phyloP scores from a whole-genome alignment of 2,329 filamentous ascomycete species.

The Monilinia aucupariae region DNA sequence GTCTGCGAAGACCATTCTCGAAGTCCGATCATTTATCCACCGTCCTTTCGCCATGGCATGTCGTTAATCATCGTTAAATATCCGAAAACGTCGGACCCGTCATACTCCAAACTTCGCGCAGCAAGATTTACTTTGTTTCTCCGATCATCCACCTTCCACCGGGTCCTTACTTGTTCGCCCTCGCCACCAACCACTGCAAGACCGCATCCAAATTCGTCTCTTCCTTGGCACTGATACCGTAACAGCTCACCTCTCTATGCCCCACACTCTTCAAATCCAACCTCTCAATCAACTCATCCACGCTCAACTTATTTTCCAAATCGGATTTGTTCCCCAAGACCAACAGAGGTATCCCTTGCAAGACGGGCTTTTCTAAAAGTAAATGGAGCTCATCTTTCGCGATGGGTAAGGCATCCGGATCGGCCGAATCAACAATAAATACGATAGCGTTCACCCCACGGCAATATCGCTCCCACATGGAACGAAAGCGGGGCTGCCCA shows the following conservation, averaged over 20 bases:
- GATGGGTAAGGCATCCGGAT: conserved; percentile 70
- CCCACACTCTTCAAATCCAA: conserved; percentile 85
- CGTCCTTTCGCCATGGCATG: conserved; percentile 42
- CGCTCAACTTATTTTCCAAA: conserved; percentile 79
- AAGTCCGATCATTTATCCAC: conserved; percentile 41
- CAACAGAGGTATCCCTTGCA: conserved; percentile 85
- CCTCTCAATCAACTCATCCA: conserved; percentile 91
- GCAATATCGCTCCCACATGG: conserved; percentile 99
- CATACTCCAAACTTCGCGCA: neutral
- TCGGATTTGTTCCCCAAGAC: conserved; percentile 98
- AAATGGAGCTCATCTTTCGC: conserved; percentile 90
- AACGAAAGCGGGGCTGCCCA: conserved; percentile 91
- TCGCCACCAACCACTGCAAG: conserved; percentile 91
- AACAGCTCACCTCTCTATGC: conserved; percentile 93
- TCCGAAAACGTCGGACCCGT: conserved; percentile 6
- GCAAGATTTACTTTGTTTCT: conserved; percentile 1
- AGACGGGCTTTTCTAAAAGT: conserved; percentile 74
- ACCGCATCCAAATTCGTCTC: conserved; percentile 98
- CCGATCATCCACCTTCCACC: neutral
- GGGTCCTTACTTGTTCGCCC: conserved; percentile 61
- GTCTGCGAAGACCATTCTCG: conserved; percentile 41
- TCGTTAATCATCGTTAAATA: conserved; percentile 41
- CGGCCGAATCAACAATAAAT: conserved; percentile 96
- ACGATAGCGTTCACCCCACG: conserved; percentile 96
- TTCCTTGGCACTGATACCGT: conserved; percentile 97